Conservation (phyloP, 495 filamentous ascomycete species). For the Podospora didyma region DNA sequence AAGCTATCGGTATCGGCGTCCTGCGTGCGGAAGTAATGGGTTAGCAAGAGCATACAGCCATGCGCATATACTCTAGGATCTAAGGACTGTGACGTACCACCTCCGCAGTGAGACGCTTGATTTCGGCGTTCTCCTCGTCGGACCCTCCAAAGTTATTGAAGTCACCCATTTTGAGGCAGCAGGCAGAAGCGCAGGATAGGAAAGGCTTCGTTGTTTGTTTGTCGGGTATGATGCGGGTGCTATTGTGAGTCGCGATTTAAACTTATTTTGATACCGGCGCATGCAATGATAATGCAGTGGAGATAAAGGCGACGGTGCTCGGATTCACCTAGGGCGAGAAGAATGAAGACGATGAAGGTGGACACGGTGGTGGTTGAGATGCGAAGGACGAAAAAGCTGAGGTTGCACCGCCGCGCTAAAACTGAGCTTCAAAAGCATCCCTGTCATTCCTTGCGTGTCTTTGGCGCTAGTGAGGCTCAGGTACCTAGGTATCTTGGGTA, state of each 20-base stretch:
- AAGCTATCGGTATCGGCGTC: slow-evolving; percentile 84
- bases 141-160: slow-evolving; percentile 63
- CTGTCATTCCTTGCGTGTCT: neutral
- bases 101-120: slow-evolving; percentile 71
- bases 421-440: neutral
- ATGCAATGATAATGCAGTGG: neutral
- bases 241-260: too few relatives aligned
- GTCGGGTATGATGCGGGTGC: too few relatives aligned
- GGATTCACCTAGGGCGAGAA: neutral
- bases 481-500: too few relatives aligned
- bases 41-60: slow-evolving; percentile 1
- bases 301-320: too few relatives aligned
- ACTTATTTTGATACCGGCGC: too few relatives aligned
- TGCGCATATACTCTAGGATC: neutral
- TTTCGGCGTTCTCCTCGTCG: slow-evolving; percentile 82
- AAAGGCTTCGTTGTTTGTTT: neutral
- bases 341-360: slow-evolving; percentile 1
- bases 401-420: neutral
- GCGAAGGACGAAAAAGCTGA: neutral
- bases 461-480: too few relatives aligned
- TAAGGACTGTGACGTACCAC: slow-evolving; percentile 59
- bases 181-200: neutral
- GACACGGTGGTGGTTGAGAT: neutral
- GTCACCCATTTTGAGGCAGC: slow-evolving; percentile 35
- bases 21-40: slow-evolving; percentile 24